Evolutionary conservation across 805 yeast genomes (phyloP), one percentile per base, ranked within the genome.

Genomic region (Myxozyma sirexii): DNA sequence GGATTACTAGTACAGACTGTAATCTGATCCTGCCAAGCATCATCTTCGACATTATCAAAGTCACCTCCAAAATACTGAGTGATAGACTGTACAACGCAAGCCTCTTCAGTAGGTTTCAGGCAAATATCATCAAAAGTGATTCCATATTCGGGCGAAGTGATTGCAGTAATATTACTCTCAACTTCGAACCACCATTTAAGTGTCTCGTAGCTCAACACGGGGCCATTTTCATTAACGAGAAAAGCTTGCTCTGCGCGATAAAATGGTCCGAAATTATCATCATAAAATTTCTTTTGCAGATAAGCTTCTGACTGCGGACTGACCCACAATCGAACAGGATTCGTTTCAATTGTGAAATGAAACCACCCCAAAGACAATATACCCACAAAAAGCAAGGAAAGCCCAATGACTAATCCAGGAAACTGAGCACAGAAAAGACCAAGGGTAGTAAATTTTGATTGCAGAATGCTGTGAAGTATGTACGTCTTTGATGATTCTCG

Each of bases 301-400:
- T 79, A 85, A 12, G 91, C 90, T 2, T 82, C 84, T 8, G 94
- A 87, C 21, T 76, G 69, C 2, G 92, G 85, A 65, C 94, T 86
- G 0, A 94, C 98, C 99, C 99, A 93, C 31, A 93, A 76, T 62
- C 86, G 84, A 2, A 88, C 82, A 0, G 99, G 98, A 65, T 88
- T 79, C 1, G 84, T 84, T 70, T 92, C 97, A 27, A 92, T 76
- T 46, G 83, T 73, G 68, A 85, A 77, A 54, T 76, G 72, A 4
- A 72, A 67, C 47, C 84, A 74, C 6, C 88, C 90, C 0, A 80
- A 70, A 1, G 88, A 79, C 15, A 87, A 67, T 0, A 82, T 54
- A 0, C 78, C 62, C 1, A 84, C 74, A 0, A 84, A 53, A 0
- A 79, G 24, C 1, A 78, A 60, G 0, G 84, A 70, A 1, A 75